Base-by-base conservation (phyloP, 257 asterid genomes). In the Fraxinus excelsior region DNA sequence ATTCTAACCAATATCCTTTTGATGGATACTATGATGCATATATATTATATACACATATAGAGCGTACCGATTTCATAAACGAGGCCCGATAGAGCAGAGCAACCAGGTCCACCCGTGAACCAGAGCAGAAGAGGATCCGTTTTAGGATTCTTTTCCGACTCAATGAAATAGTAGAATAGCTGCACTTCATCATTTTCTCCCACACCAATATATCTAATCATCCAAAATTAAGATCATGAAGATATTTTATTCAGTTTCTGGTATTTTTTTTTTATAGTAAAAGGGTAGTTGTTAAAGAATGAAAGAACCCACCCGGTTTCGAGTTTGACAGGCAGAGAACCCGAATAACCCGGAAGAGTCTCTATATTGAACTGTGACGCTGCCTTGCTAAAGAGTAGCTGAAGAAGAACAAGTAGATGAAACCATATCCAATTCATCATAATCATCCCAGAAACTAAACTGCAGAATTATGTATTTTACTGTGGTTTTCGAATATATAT, bases 61-160 rank as follows among this genome's bases (percentile, higher is more conserved):
- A 26, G 5, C 1, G 70, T 67, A 74, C 83, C 83, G 14, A 74
- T 72, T 46, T 80, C 80, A 14, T 68, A 80, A 0, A 34, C 38
- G 49, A 80, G 10, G 6, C 76, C 83, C 0, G 76, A 67, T 28
- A 80, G 32, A 31, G 73, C 49, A 13, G 83, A 80, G 73, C 76
- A 80, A 28, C 83, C 83, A 23, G 76, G 83, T 0, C 83, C 83
- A 18, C 83, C 83, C 1, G 21, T 74, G 1, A 58, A 40, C 83
- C 83, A 74, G 19, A 80, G 31, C 44, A 80, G 23, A 26, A 80
- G 73, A 0, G 83, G 83, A n/a, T 80, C 83, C 14, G 7, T 53
- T 5, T 12, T 16, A 0, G 83, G 80, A 38, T 80, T 1, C 2
- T 68, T 26, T 71, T 80, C 73, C 0, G 83, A 80, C 32, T 74